Base-by-base conservation (phyloP, 768 basidiomycete species). In the Lactarius pseudohatsudake region DNA sequence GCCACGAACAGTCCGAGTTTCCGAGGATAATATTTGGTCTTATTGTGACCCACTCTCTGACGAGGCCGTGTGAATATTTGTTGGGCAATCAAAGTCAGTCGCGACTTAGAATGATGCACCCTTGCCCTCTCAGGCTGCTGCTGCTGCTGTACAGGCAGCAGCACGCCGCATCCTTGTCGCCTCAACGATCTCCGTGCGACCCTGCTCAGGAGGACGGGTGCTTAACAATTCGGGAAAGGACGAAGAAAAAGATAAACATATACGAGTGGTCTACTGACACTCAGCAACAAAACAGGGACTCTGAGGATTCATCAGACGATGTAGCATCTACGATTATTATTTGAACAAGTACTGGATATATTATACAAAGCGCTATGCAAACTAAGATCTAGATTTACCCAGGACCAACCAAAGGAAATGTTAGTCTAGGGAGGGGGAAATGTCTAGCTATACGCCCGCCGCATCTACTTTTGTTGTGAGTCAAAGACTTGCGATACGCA, bases 401-500 rank as follows among this genome's bases (percentile, higher is more conserved):
- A 13, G 4, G 45, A n/a, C 45, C 45, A n/a, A n/a, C 45, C 45
- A 20, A n/a, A 47, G 20, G 8, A 20, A 32, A 36, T 36, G 9
- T 9, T 36, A 36, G 34, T 36, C 40, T 32, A 32, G 40, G 15
- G 40, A 13, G 26, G 20, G 45, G 4, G 45, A n/a, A 8, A 11
- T n/a, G 47, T 8, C 45, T 47, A 10, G 45, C 16, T 22, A 50
- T 10, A 13, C n/a, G 47, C 16, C n/a, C n/a, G 26, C 11, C 50
- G 50, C 26, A 6, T 76, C 80, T 89, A 91, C 79, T 90, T 89
- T 82, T 90, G 54, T 90, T 76, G 66, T 84, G 81, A 47, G 86
- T 84, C 60, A 89, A 76, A 55, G 88, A 86, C 83, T 92, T 94
- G 76, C 86, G 86, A 75, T 94, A 90, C 16, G 88, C 91, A 40